Conservation (phyloP, 148 eudicot genomes). For the Rhododendron henanense region DNA sequence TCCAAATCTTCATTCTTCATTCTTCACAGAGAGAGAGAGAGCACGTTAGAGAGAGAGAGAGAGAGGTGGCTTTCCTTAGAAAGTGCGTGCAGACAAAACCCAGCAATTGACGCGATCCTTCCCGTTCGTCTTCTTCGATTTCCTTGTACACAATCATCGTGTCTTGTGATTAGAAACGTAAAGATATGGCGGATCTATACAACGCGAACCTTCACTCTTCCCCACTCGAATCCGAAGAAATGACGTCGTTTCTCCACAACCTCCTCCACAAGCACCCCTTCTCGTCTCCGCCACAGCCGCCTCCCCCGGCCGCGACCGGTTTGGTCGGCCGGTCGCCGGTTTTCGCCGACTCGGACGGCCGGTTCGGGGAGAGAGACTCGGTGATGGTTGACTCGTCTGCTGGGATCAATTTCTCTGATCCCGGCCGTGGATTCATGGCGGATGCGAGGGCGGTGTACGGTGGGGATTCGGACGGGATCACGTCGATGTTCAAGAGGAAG, state of each 20-base stretch:
- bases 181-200: slow-evolving; percentile 43
- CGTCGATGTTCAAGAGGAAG: slow-evolving; percentile 24
- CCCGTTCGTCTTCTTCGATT: not conserved
- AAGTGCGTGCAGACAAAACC: not conserved
- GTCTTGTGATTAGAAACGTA: not conserved
- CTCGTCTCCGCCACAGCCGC: not conserved
- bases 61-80: not conserved
- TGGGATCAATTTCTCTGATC: slow-evolving; percentile 31
- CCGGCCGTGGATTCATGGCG: slow-evolving; percentile 16
- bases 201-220: slow-evolving; percentile 22
- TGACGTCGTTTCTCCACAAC: slow-evolving; percentile 54
- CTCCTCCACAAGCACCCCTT: slow-evolving; percentile 37
- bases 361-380: slow-evolving; percentile 4
- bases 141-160: not conserved
- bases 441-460: slow-evolving; percentile 3
- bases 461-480: slow-evolving; percentile 21
- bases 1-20: not conserved
- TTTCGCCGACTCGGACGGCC: slow-evolving; percentile 12
- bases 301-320: slow-evolving; percentile 1
- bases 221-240: slow-evolving; percentile 56
- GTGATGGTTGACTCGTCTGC: slow-evolving; percentile 7
- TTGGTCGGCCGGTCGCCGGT: slow-evolving; percentile 13
- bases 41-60: slow-evolving; percentile 1
- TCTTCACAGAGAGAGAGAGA: not conserved
- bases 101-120: not conserved